Percentiles rank a stretch among this genome's conserved stretches.
Evolutionary conservation across 306 rosid species (phyloP).

Genomic region (Quercus variabilis): DNA sequence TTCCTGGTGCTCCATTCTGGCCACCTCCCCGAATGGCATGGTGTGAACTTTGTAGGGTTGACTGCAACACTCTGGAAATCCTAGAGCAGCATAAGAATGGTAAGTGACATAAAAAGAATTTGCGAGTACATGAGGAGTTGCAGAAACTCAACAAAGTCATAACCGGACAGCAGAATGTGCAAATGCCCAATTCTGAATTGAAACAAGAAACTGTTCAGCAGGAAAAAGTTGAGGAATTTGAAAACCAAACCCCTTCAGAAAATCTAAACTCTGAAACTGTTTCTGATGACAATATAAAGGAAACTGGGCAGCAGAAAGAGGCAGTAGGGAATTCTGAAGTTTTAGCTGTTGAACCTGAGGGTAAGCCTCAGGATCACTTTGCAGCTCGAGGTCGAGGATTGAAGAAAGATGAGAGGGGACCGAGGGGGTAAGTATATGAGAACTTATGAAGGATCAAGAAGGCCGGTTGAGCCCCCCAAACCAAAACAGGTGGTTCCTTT

Average conservation of each 20-base stretch:
- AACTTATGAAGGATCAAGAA: conserved; percentile 52
- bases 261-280: neutral
- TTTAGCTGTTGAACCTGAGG: conserved; percentile 31
- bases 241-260: too few species aligned
- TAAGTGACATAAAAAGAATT: neutral
- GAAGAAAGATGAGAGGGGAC: conserved; percentile 64
- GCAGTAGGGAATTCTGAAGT: conserved; percentile 35
- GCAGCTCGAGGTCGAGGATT: conserved; percentile 48
- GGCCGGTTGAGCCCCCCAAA: conserved; percentile 40
- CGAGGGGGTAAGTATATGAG: conserved; percentile 47
- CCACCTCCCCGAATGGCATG: conserved; percentile 40
- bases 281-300: conserved; percentile 33
- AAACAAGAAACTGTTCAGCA: conserved; percentile 42
- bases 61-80: conserved; percentile 75
- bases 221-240: conserved; percentile 29
- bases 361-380: conserved; percentile 27
- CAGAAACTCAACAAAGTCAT: conserved; percentile 52
- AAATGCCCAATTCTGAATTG: conserved; percentile 42
- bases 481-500: conserved; percentile 40
- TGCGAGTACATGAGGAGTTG: conserved; percentile 54
- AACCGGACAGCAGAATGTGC: conserved; percentile 40
- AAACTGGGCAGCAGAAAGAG: conserved; percentile 37
- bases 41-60: conserved; percentile 83
- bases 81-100: conserved; percentile 62
- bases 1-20: conserved; percentile 42